These are phyloP conservation scores for Jimgerdemannia lactiflua DNA, from an alignment of 192 early-diverging fungal genomes.

Conservation along the genomic window DNA sequence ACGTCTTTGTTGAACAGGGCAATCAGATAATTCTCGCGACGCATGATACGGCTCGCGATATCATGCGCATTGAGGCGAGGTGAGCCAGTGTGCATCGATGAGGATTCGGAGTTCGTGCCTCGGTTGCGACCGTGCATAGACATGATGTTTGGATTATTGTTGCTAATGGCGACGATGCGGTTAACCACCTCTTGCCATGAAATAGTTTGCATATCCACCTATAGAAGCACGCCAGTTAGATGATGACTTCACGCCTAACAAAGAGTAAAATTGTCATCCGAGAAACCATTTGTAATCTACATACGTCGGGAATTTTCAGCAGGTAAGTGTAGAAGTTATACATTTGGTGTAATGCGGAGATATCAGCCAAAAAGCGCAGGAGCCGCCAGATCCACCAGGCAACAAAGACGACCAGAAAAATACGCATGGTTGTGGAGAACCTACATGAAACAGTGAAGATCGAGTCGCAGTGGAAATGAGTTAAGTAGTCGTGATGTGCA, in stretches of 20 bases:
- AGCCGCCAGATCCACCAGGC: constrained; percentile 79
- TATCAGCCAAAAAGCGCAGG: constrained; percentile 60
- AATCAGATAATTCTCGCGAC: constrained; percentile 96
- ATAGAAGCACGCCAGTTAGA: neutral
- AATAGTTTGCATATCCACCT: constrained; percentile 83
- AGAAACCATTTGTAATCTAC: constrained; percentile 3
- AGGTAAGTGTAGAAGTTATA: constrained; percentile 81
- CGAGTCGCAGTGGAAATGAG: neutral
- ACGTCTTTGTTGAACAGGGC: constrained; percentile 94
- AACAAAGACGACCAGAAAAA: constrained; percentile 63
- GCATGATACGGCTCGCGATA: constrained; percentile 94
- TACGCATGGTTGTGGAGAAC: constrained; percentile 51
- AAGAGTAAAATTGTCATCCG: neutral
- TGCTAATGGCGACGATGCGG: constrained; percentile 69
- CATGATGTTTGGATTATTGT: constrained; percentile 55
- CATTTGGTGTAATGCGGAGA: constrained; percentile 76
- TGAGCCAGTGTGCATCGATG: constrained; percentile 30
- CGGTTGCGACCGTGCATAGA: constrained; percentile 1
- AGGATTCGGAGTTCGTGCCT: constrained; percentile 1
- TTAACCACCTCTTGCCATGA: constrained; percentile 83
- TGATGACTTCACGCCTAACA: neutral
- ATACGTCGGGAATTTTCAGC: constrained; percentile 73
- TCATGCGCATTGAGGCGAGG: constrained; percentile 64
- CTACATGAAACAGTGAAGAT: constrained; percentile 12
- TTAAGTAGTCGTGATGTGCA: neutral